Evolutionary conservation across 352 stramenopile species (phyloP).

Genomic region (Nothophytophthora sp.): DNA sequence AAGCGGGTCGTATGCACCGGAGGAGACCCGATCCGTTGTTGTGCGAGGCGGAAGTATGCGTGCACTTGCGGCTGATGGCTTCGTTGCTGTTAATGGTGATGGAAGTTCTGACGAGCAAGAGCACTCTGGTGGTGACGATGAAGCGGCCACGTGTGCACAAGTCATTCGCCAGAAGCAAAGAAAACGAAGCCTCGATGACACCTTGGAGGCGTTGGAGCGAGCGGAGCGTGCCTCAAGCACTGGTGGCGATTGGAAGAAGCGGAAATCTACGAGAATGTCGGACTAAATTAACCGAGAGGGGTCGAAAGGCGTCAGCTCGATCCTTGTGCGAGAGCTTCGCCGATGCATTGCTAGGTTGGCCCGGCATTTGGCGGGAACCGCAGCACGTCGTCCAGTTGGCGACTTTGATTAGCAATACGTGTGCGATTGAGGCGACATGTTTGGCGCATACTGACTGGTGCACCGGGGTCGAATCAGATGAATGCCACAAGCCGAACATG

Average conservation of each 20-base stretch:
- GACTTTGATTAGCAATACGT: too few relatives aligned
- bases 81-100: constrained; percentile 59
- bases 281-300: too few relatives aligned
- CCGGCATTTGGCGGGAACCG: too few relatives aligned
- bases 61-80: constrained; percentile 42
- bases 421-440: too few relatives aligned
- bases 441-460: too few relatives aligned
- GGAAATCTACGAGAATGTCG: constrained; percentile 12
- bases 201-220: constrained; percentile 40
- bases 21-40: constrained; percentile 51
- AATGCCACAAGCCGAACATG: too few relatives aligned
- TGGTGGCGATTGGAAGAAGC: constrained; percentile 2
- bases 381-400: too few relatives aligned
- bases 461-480: too few relatives aligned
- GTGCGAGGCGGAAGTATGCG: constrained; percentile 28
- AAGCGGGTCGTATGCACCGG: constrained; percentile 44
- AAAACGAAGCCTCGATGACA: constrained; percentile 30
- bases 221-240: constrained; percentile 27
- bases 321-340: too few relatives aligned
- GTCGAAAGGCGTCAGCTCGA: too few relatives aligned
- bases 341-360: too few relatives aligned
- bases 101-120: constrained; percentile 37
- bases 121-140: constrained; percentile 5
- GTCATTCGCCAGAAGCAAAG: constrained; percentile 3
- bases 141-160: constrained; percentile 6